A percentile compares a stretch with the other conserved stretches of the same genome.
Conservation (phyloP, 345 rosid species). For the Ailanthus altissimus region DNA sequence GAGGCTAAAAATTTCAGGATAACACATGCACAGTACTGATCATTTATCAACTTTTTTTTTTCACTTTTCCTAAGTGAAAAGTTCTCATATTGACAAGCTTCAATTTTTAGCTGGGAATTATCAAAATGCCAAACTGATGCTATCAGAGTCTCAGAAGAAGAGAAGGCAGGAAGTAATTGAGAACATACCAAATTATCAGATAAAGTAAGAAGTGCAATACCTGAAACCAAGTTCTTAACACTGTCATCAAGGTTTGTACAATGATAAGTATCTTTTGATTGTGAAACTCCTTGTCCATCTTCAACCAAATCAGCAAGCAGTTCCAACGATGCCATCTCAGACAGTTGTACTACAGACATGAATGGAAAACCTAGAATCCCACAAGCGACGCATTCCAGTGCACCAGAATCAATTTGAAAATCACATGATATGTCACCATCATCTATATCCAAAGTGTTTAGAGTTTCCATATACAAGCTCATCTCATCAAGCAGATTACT, state of each 20-base stretch:
- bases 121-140: background rate
- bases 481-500: constrained; percentile 68
- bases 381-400: constrained; percentile 90
- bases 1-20: background rate
- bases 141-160: background rate
- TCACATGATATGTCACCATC: constrained; percentile 75
- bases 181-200: background rate
- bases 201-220: constrained; percentile 25
- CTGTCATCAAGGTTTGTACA: constrained; percentile 19
- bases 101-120: background rate
- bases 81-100: background rate
- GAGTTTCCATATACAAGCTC: constrained; percentile 82
- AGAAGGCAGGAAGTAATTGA: background rate
- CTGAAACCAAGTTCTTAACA: constrained; percentile 35
- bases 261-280: constrained; percentile 17
- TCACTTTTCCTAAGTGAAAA: background rate
- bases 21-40: background rate
- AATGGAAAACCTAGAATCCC: constrained; percentile 99
- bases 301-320: constrained; percentile 22
- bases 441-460: constrained; percentile 63
- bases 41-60: background rate
- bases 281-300: constrained; percentile 21
- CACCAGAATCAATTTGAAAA: constrained; percentile 90
- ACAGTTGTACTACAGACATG: constrained; percentile 91
- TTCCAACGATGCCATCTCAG: constrained; percentile 46